These are phyloP conservation scores for Suhomyces prunicola DNA, from an alignment of 805 yeast species.

Conservation along the genomic window DNA sequence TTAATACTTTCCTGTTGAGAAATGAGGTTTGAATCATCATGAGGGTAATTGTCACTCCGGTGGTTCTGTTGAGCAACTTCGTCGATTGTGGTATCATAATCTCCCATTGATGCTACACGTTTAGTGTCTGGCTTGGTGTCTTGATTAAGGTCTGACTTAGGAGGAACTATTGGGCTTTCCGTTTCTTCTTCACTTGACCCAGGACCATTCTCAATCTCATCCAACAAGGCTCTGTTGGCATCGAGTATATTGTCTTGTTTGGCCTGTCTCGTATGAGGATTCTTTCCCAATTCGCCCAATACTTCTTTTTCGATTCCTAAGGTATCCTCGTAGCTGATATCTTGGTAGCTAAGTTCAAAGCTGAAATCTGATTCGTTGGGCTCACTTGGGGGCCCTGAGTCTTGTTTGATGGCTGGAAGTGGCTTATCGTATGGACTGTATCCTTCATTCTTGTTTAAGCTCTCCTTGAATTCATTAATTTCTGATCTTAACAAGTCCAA, in stretches of 20 bases:
- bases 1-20: neutral
- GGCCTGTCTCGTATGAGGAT: neutral
- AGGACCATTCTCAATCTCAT: conserved; percentile 1
- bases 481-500: conserved; percentile 39
- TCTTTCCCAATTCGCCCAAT: conserved; percentile 17
- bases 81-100: neutral
- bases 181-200: neutral
- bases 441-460: conserved; percentile 28
- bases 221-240: neutral
- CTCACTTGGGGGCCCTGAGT: neutral
- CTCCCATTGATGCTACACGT: neutral
- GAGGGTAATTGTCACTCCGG: neutral
- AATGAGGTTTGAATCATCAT: neutral
- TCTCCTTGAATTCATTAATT: conserved; percentile 44
- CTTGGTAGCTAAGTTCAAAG: conserved; percentile 38
- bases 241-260: neutral
- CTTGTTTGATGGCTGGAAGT: neutral
- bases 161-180: neutral
- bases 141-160: neutral
- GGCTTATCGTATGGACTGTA: neutral
- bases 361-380: conserved; percentile 30
- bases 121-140: neutral
- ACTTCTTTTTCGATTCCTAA: conserved; percentile 34
- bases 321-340: conserved; percentile 38
- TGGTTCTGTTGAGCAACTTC: neutral